Base-by-base conservation (phyloP, 768 basidiomycete species). In the Ramaria rubella region DNA sequence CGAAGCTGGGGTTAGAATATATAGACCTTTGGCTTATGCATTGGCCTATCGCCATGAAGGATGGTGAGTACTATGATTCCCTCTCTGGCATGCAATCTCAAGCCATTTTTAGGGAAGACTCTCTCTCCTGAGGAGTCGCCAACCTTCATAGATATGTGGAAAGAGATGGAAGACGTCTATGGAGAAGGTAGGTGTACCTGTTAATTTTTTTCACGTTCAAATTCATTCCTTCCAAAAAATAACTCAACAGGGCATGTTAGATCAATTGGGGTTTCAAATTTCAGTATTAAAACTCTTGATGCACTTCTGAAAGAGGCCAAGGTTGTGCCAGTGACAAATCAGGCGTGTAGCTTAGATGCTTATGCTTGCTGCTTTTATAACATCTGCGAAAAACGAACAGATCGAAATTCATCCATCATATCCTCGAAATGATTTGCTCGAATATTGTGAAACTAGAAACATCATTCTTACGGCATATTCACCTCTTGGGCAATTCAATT, bases 211-310 rank as follows among this genome's bases (percentile, higher is more conserved):
- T 63, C 31, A 64, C n/a, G n/a, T n/a, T n/a, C n/a, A n/a, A n/a
- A n/a, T n/a, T n/a, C n/a, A n/a, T n/a, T n/a, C 59, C 64, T 40
- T 66, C 68, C 64, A 65, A 68, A 51, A 63, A 65, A 43, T 9
- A 29, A 52, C 5, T 48, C 34, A 4, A 45, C 44, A 30, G 54
- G 44, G n/a, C 57, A 84, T 81, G 86, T 86, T 66, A 78, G 73
- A 65, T 76, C 80, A 1, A 73, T 94, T 60, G 91, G 90, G 55
- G 89, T 94, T 5, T 88, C 86, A 63, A 94, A 94, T 79, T 90
- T 90, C 71, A 81, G 78, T 17, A 69, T 84, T 52, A 73, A 75
- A 40, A 76, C 86, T 46, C 68, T 94, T 55, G 71, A 87, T 66
- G 84, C 76, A 11, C 77, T 94, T 64, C 82, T 81, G 58, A 69